Evolutionary conservation across 2,329 filamentous ascomycete species (phyloP).

Genomic region (Ploettnerulaceae sp.): DNA sequence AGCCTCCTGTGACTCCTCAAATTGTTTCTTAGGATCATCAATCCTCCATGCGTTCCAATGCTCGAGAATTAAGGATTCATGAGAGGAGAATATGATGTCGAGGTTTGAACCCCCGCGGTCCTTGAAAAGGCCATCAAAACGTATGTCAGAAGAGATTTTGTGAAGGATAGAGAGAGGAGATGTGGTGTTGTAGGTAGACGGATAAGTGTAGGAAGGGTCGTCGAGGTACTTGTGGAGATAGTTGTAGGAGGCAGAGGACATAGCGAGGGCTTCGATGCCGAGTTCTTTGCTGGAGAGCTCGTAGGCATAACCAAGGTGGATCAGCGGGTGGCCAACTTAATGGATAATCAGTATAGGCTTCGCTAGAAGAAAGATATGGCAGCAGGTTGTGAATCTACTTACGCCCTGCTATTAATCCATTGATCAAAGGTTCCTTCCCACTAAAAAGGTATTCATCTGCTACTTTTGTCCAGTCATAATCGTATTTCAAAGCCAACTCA

Average conservation of each 20-base stretch:
- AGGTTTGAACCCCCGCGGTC: slow-evolving; percentile 58
- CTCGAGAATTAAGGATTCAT: slow-evolving; percentile 68
- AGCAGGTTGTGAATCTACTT: slow-evolving; percentile 36
- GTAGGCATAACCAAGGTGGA: slow-evolving; percentile 90
- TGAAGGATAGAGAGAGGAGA: slow-evolving; percentile 67
- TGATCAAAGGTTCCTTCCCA: slow-evolving; percentile 71
- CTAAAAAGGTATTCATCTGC: slow-evolving; percentile 71
- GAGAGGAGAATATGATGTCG: slow-evolving; percentile 59
- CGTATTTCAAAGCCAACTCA: slow-evolving; percentile 61
- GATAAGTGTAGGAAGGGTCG: slow-evolving; percentile 63
- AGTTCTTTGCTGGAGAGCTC: slow-evolving; percentile 82
- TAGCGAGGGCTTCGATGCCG: slow-evolving; percentile 79
- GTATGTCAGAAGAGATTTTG: slow-evolving; percentile 62
- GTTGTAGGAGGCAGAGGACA: slow-evolving; percentile 56
- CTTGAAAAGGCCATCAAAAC: slow-evolving; percentile 63
- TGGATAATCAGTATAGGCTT: background rate
- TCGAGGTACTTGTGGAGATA: slow-evolving; percentile 66
- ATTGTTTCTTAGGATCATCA: slow-evolving; percentile 64
- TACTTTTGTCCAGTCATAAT: slow-evolving; percentile 81
- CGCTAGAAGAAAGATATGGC: background rate
- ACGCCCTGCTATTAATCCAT: slow-evolving; percentile 75
- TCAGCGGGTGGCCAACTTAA: slow-evolving; percentile 81
- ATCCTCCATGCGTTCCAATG: slow-evolving; percentile 90
- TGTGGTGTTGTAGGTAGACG: slow-evolving; percentile 53
- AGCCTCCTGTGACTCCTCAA: slow-evolving; percentile 64